These are phyloP conservation scores for Geotrichum ghanense DNA, from an alignment of 805 yeast species.

Conservation along the genomic window DNA sequence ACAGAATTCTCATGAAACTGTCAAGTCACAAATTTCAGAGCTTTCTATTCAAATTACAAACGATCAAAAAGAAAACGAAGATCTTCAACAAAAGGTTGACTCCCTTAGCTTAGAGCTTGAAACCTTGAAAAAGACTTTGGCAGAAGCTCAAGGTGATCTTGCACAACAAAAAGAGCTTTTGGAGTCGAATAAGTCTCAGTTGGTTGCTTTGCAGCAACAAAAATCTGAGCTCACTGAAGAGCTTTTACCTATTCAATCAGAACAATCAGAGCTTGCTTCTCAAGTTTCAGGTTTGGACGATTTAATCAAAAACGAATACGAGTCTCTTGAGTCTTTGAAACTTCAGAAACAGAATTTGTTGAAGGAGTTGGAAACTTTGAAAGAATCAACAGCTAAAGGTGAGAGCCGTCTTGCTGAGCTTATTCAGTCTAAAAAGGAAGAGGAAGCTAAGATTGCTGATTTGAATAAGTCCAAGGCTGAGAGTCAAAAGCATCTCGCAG, in stretches of 20 bases:
- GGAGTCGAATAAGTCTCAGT: background rate
- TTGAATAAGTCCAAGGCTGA: too few species aligned
- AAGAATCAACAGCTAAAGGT: background rate
- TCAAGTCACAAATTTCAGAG: background rate
- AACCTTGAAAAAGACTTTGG: background rate
- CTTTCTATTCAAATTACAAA: background rate
- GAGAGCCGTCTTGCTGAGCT: background rate
- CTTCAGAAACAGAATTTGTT: background rate
- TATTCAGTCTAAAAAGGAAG: background rate
- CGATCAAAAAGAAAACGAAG: background rate
- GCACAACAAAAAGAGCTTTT: background rate
- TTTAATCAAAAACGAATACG: background rate
- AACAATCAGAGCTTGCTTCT: background rate
- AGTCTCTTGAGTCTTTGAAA: background rate
- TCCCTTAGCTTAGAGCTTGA: background rate
- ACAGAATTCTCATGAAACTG: background rate
- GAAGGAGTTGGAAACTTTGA: background rate
- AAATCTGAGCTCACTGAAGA: background rate
- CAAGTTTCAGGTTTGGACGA: background rate
- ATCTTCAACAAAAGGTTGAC: background rate
- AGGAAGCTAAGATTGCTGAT: background rate
- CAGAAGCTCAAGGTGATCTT: background rate
- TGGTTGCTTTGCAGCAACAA: background rate
- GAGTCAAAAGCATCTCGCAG: too few species aligned
- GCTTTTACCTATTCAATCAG: background rate